These are phyloP conservation scores for Lenwebbia sp. DNA, from an alignment of 345 rosid genomes.

Conservation along the genomic window DNA sequence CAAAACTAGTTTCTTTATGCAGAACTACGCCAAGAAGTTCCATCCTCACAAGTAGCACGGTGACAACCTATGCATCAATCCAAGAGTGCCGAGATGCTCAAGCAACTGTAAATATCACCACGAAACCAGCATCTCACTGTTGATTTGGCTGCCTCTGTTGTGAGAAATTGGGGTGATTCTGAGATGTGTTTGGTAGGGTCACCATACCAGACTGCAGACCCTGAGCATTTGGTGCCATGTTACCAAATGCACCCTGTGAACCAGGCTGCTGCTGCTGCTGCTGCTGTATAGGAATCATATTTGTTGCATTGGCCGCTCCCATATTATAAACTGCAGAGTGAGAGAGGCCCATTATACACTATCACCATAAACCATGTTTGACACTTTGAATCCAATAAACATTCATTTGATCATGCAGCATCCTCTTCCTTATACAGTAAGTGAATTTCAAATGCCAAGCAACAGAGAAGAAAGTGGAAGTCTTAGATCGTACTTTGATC, in stretches of 20 bases:
- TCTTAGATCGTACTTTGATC: slow-evolving; percentile 54
- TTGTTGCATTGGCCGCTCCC: slow-evolving; percentile 51
- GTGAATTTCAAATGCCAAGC: background rate
- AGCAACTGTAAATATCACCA: background rate
- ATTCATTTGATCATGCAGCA: background rate
- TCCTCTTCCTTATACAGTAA: background rate
- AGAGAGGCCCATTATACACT: slow-evolving; percentile 1
- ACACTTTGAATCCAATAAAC: background rate
- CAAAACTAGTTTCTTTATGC: background rate
- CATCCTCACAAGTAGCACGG: background rate
- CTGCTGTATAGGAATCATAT: slow-evolving; percentile 50
- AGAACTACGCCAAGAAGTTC: background rate
- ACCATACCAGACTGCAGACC: slow-evolving; percentile 64
- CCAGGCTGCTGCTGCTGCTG: slow-evolving; percentile 41
- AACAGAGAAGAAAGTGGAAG: background rate
- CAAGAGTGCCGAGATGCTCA: background rate
- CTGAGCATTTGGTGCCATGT: slow-evolving; percentile 58
- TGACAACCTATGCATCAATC: background rate
- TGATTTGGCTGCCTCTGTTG: slow-evolving; percentile 81
- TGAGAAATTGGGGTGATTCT: slow-evolving; percentile 41
- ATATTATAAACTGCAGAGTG: slow-evolving; percentile 64
- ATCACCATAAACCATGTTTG: background rate
- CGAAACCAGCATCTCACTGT: slow-evolving; percentile 24
- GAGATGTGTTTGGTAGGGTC: slow-evolving; percentile 47
- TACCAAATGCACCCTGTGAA: slow-evolving; percentile 48